Evolutionary conservation across 192 early-diverging fungal species (phyloP).

Genomic region (Gigaspora rosea): DNA sequence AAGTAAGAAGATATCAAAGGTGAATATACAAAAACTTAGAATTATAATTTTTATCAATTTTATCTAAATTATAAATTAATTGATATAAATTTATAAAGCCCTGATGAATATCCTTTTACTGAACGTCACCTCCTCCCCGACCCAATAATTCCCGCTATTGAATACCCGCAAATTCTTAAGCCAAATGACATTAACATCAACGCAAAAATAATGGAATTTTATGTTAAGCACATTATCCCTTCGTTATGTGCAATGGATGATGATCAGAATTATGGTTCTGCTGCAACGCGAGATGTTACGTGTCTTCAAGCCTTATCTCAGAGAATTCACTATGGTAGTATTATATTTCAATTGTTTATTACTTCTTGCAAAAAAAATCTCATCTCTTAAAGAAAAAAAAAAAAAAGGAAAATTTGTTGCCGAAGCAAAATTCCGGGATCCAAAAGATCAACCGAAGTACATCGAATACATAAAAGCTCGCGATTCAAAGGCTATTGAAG

Average conservation of each 20-base stretch:
- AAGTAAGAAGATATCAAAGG: conserved; percentile 78
- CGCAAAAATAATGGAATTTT: conserved; percentile 77
- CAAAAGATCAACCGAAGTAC: conserved; percentile 70
- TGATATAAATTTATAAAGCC: conserved; percentile 49
- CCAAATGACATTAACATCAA: conserved; percentile 89
- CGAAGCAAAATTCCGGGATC: conserved; percentile 94
- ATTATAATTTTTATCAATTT: not conserved
- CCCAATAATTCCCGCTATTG: conserved; percentile 82
- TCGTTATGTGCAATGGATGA: conserved; percentile 72
- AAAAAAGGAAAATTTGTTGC: conserved; percentile 89
- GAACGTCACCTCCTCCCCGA: conserved; percentile 78
- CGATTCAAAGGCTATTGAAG: conserved; percentile 77
- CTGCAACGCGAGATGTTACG: conserved; percentile 93
- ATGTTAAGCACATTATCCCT: conserved; percentile 80
- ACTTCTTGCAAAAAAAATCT: not conserved
- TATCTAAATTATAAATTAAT: not conserved
- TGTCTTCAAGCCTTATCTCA: conserved; percentile 89
- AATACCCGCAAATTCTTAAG: conserved; percentile 75
- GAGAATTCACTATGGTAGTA: conserved; percentile 89
- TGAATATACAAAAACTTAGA: not conserved
- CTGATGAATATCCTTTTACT: conserved; percentile 97
- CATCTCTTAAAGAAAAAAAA: not conserved
- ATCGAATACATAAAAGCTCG: conserved; percentile 70
- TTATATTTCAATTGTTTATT: conserved; percentile 18
- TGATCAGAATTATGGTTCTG: conserved; percentile 90